Conservation (phyloP, 73 alveolate genomes). For the Paramecium sonneborni region DNA sequence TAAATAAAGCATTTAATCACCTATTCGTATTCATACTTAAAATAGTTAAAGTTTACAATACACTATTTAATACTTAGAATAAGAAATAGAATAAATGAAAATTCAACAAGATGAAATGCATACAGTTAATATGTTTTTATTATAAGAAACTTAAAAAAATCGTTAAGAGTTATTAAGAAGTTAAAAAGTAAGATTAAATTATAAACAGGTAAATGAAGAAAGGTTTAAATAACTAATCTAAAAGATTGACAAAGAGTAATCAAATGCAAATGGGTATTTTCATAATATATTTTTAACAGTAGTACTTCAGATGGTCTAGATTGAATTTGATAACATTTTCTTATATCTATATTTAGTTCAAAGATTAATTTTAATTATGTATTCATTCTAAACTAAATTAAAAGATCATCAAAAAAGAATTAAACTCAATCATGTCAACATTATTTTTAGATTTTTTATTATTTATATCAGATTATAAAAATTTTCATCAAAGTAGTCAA, state of each 20-base stretch:
- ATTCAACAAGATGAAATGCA: conserved; percentile 1
- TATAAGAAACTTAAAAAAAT: conserved; percentile 13
- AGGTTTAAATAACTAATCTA: neutral
- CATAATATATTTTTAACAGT: neutral
- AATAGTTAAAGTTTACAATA: conserved; percentile 8
- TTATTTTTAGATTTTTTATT: neutral
- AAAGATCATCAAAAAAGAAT: neutral
- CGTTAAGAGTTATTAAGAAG: conserved; percentile 20
- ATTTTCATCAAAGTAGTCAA: neutral
- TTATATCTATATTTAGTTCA: neutral
- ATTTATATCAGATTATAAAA: neutral
- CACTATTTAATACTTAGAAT: conserved; percentile 9
- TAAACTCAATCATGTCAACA: neutral
- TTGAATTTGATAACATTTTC: neutral
- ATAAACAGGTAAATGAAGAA: neutral
- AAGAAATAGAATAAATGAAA: conserved; percentile 31
- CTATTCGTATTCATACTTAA: neutral
- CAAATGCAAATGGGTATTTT: conserved; percentile 4
- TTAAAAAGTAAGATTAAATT: neutral
- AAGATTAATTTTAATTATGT: neutral
- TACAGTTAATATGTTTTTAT: neutral
- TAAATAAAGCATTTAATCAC: neutral
- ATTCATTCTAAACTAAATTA: neutral
- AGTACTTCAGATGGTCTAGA: conserved; percentile 35
- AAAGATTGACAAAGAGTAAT: neutral